Base-by-base conservation (phyloP, 495 filamentous ascomycete genomes). In the Pseudomonodictys pantanalensis region DNA sequence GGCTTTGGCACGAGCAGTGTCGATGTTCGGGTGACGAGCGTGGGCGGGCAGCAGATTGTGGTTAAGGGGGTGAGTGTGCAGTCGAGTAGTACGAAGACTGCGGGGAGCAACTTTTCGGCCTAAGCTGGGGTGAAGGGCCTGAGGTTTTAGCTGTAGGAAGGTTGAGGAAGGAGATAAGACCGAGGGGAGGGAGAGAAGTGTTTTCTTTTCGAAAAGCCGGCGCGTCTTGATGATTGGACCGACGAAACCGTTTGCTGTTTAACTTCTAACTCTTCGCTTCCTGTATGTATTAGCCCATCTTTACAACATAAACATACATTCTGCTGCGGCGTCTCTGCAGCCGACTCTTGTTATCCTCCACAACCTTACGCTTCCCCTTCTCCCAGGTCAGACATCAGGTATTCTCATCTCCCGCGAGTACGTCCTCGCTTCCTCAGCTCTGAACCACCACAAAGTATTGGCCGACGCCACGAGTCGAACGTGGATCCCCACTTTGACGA, bases 1-100 rank as follows among this genome's bases (percentile, higher is more conserved):
- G 83, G 83, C 0, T 82, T 83, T 53, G 78, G 79, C 0, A 76
- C 74, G 0, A 73, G 75, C 4, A 78, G 63, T 17, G 79, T 84
- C 2, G 74, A 78, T 69, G 76, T 85, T 0, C 71, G 75, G 28
- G 74, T 84, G 29, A 85, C 79, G 0, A 77, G 78, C 41, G 55
- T 73, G n/a, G 73, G 70, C 57, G 80, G 80, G 0, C 71, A 72
- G 29, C 64, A 42, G 7, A 68, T 81, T 10, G 48, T 64, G 2
- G 66, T 71, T 0, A 64, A 67, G 54, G 35, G 24, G 44, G 65
- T 68, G 1, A 38, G 56, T 20, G 51, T 60, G 11, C 38, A 44
- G 5, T 12, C 23, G 7, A 33, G 47, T 7, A 33, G 42, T 12
- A 53, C 35, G 15, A 45, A 11, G 38, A 65, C 42, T 24, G 69